Conservation (phyloP, 371 early-diverging fungal species). For the Enteropsectra breve region DNA sequence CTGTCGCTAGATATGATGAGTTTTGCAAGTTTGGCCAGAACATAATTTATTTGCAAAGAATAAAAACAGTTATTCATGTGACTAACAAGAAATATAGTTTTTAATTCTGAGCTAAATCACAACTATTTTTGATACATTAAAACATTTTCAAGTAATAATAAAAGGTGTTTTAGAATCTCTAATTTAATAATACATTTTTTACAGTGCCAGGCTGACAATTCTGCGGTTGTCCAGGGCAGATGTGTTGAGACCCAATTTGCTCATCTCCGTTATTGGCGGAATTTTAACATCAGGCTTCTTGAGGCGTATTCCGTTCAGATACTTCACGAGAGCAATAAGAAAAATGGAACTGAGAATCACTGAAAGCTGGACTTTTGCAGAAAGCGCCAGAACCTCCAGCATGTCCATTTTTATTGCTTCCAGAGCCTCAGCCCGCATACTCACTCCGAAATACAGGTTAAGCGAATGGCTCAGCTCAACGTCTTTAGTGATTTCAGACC, state of each 20-base stretch:
- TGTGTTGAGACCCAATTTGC: not conserved
- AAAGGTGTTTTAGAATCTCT: too few species aligned
- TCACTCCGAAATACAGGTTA: not conserved
- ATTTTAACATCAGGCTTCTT: not conserved
- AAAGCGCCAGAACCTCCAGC: not conserved
- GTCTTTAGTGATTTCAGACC: not conserved
- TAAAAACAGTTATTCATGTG: too few species aligned
- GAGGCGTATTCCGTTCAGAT: not conserved
- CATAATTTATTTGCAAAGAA: too few species aligned
- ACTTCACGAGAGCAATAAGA: not conserved
- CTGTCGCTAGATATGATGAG: too few species aligned
- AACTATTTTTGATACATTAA: too few species aligned
- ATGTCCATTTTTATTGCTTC: not conserved
- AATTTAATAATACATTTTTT: too few species aligned
- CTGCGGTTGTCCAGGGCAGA: not conserved
- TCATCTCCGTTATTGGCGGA: not conserved
- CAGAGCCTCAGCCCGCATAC: not conserved
- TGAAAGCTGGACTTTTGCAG: not conserved
- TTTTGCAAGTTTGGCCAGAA: too few species aligned
- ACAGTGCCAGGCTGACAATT: not conserved
- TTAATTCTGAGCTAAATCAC: too few species aligned
- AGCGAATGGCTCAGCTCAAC: not conserved
- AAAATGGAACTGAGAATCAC: not conserved
- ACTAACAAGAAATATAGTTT: too few species aligned
- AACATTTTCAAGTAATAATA: too few species aligned